A percentile compares a stretch with the other conserved stretches of the same genome.
Conservation (phyloP, 1,139 yeast species). For the Nakaseomyces sp. region DNA sequence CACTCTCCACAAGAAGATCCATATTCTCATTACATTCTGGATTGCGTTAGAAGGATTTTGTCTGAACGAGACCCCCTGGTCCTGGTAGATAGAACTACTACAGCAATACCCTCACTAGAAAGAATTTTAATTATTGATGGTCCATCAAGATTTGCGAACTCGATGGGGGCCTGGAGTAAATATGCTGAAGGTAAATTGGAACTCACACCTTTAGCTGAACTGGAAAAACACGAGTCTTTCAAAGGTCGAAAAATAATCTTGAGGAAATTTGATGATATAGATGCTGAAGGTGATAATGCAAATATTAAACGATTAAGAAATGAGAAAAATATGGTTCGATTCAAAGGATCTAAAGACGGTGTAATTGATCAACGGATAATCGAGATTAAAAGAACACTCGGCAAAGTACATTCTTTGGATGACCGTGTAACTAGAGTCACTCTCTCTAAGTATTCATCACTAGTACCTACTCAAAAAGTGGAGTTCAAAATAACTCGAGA, state of each 20-base stretch:
- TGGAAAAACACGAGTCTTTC: conserved; percentile 22
- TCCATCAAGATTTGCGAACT: conserved; percentile 46
- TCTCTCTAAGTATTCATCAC: conserved; percentile 15
- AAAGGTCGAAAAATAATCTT: conserved; percentile 14
- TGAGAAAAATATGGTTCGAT: conserved; percentile 43
- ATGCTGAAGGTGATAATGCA: conserved; percentile 13
- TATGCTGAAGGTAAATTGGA: conserved; percentile 63
- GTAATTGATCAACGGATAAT: conserved; percentile 33
- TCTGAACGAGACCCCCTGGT: conserved; percentile 33
- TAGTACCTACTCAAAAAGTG: conserved; percentile 20
- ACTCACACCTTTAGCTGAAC: conserved; percentile 46
- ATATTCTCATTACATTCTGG: conserved; percentile 47
- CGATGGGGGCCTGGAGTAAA: conserved; percentile 61
- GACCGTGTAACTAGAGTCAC: background rate
- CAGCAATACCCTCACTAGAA: conserved; percentile 42
- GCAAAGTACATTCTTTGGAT: conserved; percentile 11
- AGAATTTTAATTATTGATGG: conserved; percentile 43
- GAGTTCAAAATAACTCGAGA: conserved; percentile 11
- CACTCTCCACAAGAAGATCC: conserved; percentile 47
- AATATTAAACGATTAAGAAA: conserved; percentile 19
- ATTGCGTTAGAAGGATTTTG: conserved; percentile 47
- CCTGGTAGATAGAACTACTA: conserved; percentile 31
- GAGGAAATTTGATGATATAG: conserved; percentile 6
- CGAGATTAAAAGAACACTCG: conserved; percentile 31
- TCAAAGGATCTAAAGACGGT: conserved; percentile 45